These are phyloP conservation scores for Kalanchoe fedtschenkoi DNA, from an alignment of 164 flowering plant genomes.

Conservation along the genomic window DNA sequence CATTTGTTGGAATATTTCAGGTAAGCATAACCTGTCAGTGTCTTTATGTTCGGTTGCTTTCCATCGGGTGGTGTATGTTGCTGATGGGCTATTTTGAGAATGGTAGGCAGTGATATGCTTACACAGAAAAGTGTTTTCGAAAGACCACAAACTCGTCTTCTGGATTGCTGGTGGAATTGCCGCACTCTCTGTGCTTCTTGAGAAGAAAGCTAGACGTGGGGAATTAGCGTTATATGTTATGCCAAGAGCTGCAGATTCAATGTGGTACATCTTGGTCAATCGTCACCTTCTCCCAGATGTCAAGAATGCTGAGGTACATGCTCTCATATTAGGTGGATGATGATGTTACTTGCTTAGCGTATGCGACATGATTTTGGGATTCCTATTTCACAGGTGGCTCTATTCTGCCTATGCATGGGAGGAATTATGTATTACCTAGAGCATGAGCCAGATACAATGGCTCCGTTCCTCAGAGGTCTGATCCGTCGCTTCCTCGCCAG, in stretches of 20 bases:
- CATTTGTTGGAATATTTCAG: conserved; percentile 96
- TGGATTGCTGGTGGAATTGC: conserved; percentile 84
- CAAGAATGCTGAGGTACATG: conserved; percentile 86
- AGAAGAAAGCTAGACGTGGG: conserved; percentile 79
- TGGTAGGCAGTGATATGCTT: conserved; percentile 77
- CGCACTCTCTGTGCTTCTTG: conserved; percentile 81
- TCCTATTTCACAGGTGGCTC: conserved; percentile 48
- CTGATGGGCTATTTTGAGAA: conserved; percentile 6
- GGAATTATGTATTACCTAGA: conserved; percentile 93
- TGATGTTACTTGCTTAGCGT: background rate
- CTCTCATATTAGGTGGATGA: background rate
- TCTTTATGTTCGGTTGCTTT: background rate
- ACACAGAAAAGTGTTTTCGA: conserved; percentile 77
- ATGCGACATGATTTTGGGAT: background rate
- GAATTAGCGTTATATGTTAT: conserved; percentile 93
- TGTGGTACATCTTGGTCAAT: conserved; percentile 84
- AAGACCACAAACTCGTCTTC: conserved; percentile 86
- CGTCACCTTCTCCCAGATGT: conserved; percentile 75
- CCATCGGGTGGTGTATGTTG: background rate
- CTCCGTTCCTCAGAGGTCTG: conserved; percentile 79
- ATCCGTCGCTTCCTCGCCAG: conserved; percentile 94
- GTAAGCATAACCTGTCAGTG: conserved; percentile 21
- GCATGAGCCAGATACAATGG: conserved; percentile 95
- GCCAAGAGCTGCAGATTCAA: conserved; percentile 90
- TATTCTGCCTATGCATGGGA: conserved; percentile 88